Percentiles rank a stretch among this genome's conserved stretches.
Evolutionary conservation across 108 stramenopile genomes (phyloP).

Genomic region (Pseudonitzschia pungens): DNA sequence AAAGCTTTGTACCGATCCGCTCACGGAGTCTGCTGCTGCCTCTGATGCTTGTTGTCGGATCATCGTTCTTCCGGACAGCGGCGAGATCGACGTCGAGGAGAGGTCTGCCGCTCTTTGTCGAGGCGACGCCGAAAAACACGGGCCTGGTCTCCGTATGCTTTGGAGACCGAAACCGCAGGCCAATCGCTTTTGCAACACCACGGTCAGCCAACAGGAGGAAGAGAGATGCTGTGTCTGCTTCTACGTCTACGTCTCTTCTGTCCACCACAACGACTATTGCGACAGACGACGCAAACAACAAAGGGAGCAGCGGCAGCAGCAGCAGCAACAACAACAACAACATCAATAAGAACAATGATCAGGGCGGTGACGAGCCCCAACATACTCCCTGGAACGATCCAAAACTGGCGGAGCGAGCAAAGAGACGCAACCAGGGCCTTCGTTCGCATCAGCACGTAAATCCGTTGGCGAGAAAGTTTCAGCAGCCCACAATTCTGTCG

Average conservation of each 20-base stretch:
- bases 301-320: not conserved
- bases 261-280: not conserved
- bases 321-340: too few species aligned
- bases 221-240: not conserved
- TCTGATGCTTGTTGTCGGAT: conserved; percentile 7
- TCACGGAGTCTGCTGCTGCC: not conserved
- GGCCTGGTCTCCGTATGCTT: not conserved
- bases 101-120: not conserved
- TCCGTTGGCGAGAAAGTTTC: conserved; percentile 72
- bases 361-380: not conserved
- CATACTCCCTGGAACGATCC: conserved; percentile 40
- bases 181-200: not conserved
- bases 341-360: too few species aligned
- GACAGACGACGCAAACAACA: not conserved
- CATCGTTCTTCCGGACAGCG: not conserved
- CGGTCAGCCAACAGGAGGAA: not conserved
- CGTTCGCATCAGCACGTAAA: conserved; percentile 90
- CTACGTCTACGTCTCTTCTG: not conserved
- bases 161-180: not conserved
- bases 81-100: not conserved
- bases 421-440: conserved; percentile 21
- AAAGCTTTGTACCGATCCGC: not conserved
- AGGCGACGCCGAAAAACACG: not conserved
- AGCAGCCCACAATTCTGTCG: conserved; percentile 56
- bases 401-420: conserved; percentile 18